Evolutionary conservation across 345 rosid genomes (phyloP).

Genomic region (Atalantia buxifolia): DNA sequence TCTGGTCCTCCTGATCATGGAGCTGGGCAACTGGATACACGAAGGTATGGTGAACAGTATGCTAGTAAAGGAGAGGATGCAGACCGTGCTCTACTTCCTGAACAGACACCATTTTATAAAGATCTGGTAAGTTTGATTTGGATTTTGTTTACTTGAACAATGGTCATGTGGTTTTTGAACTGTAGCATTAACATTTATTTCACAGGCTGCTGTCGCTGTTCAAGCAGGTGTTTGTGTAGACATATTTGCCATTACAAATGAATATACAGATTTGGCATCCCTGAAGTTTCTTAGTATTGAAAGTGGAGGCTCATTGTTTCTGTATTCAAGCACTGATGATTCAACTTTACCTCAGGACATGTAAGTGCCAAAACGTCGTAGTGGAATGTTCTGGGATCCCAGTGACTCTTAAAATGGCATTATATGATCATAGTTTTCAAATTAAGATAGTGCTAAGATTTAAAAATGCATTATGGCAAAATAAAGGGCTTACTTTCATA

Average conservation of each 20-base stretch:
- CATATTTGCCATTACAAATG: slow-evolving; percentile 92
- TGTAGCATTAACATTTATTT: slow-evolving; percentile 39
- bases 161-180: slow-evolving; percentile 15
- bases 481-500: neutral
- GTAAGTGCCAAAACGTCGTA: slow-evolving; percentile 45
- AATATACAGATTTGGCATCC: slow-evolving; percentile 97
- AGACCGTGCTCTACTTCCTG: slow-evolving; percentile 97
- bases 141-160: neutral
- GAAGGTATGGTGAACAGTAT: slow-evolving; percentile 97
- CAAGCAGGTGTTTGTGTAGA: slow-evolving; percentile 98
- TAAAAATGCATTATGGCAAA: neutral
- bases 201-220: slow-evolving; percentile 93
- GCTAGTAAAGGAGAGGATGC: slow-evolving; percentile 99
- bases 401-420: neutral
- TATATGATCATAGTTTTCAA: neutral
- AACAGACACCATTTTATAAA: slow-evolving; percentile 95
- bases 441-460: neutral
- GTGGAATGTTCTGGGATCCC: neutral
- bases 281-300: slow-evolving; percentile 95
- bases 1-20: slow-evolving; percentile 99
- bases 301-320: slow-evolving; percentile 92
- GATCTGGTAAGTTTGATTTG: slow-evolving; percentile 64
- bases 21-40: slow-evolving; percentile 94
- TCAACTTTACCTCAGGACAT: slow-evolving; percentile 99
- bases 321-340: slow-evolving; percentile 88